Conservation (phyloP, 441 rosid genomes). For the Jatropha multifida region DNA sequence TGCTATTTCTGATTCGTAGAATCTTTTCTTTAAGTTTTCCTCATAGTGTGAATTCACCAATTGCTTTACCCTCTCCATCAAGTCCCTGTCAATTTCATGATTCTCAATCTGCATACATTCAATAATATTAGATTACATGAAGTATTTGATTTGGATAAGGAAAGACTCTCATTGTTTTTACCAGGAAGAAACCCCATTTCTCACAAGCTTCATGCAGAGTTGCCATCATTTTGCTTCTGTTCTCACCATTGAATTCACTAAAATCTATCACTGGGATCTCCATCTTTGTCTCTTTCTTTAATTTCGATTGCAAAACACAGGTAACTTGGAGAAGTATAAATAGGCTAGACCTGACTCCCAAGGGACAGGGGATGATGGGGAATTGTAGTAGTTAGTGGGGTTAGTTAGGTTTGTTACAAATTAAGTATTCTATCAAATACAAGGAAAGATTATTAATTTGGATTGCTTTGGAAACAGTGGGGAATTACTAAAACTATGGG, state of each 20-base stretch:
- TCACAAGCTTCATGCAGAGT: slow-evolving; percentile 76
- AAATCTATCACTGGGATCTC: slow-evolving; percentile 72
- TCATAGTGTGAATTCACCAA: slow-evolving; percentile 67
- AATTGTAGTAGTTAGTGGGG: slow-evolving; percentile 14
- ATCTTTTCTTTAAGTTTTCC: slow-evolving; percentile 51
- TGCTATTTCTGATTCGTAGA: slow-evolving; percentile 62
- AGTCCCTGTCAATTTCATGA: slow-evolving; percentile 61
- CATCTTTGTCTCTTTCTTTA: slow-evolving; percentile 34
- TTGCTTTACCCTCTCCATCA: slow-evolving; percentile 77
- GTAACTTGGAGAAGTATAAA: slow-evolving; percentile 37
- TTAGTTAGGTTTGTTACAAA: slow-evolving; percentile 30
- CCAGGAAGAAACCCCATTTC: slow-evolving; percentile 94
- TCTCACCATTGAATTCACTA: slow-evolving; percentile 58
- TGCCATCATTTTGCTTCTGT: slow-evolving; percentile 61
- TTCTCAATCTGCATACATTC: slow-evolving; percentile 61
- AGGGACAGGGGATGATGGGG: background rate
- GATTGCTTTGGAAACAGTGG: slow-evolving; percentile 30
- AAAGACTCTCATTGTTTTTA: slow-evolving; percentile 16
- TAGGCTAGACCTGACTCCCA: slow-evolving; percentile 24
- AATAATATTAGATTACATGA: background rate
- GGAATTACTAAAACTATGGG: slow-evolving; percentile 18
- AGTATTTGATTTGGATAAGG: background rate
- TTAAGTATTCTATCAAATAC: slow-evolving; percentile 14
- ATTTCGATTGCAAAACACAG: slow-evolving; percentile 17
- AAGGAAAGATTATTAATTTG: background rate